Base-by-base conservation (phyloP, 495 filamentous ascomycete genomes). In the Darksidea phi region DNA sequence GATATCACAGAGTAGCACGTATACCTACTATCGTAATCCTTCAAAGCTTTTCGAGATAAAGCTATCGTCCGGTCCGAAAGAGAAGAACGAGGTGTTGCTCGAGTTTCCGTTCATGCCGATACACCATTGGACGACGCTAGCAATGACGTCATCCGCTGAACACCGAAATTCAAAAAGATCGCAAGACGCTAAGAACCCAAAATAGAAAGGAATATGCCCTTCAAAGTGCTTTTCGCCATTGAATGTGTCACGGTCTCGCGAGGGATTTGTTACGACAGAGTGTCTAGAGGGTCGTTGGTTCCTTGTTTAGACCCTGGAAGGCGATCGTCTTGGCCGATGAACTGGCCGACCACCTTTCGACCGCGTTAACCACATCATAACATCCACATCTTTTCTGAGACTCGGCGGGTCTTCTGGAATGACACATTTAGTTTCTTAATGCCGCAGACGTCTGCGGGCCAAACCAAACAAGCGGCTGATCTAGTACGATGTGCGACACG, bases 1-100 rank as follows among this genome's bases (percentile, higher is more conserved):
- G 17, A 17, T n/a, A n/a, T n/a, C n/a, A n/a, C n/a, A n/a, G n/a
- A n/a, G n/a, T n/a, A n/a, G n/a, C n/a, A n/a, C n/a, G n/a, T n/a
- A n/a, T n/a, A 47, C 65, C 1, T 53, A 68, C 66, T 64, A 61
- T 48, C 25, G 26, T 25, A 68, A 20, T 3, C 66, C 66, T n/a
- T 56, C 61, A 38, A 42, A 45, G 0, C 42, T 54, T 26, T 59
- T 60, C 5, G 61, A 68, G 1, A 68, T 54, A 42, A 47, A 68
- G 34, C 56, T 57, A 34, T 64, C 66, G 13, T 63, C 48, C 12
- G 38, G 57, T 12, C 66, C 66, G 52, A 68, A 68, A 10, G 55
- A 61, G 37, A 68, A 68, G 48, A 64, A 68, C n/a, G 50, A 61
- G 7, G 60, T 52, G 52, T 1, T 15, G 18, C 13, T 49, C 21